These are phyloP conservation scores for Raphanus hybrid DNA, from an alignment of 441 rosid species.

Conservation along the genomic window DNA sequence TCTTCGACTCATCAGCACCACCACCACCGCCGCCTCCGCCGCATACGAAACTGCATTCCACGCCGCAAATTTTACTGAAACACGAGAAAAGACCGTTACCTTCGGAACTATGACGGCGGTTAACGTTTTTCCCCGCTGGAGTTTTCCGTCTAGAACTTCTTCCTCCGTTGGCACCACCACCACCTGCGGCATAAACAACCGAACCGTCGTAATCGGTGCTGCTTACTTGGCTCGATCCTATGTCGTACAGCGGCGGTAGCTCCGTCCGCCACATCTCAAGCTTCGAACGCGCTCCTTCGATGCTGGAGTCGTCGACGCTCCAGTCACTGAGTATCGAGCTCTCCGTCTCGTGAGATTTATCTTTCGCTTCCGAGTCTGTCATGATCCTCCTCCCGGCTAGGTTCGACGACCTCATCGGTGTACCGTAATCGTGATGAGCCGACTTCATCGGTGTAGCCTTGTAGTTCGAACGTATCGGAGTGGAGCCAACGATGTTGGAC, in stretches of 20 bases:
- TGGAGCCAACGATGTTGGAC: slow-evolving; percentile 4
- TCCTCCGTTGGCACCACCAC: slow-evolving; percentile 12
- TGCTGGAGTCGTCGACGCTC: slow-evolving; percentile 62
- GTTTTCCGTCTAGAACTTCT: slow-evolving; percentile 30
- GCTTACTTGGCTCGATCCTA: slow-evolving; percentile 43
- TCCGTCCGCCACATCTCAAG: slow-evolving; percentile 81
- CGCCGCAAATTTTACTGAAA: slow-evolving; percentile 72
- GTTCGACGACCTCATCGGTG: slow-evolving; percentile 27
- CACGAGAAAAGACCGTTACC: slow-evolving; percentile 65
- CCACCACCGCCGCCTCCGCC: slow-evolving; percentile 40
- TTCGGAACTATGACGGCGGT: slow-evolving; percentile 47
- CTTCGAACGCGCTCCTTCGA: slow-evolving; percentile 83
- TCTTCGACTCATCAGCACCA: slow-evolving; percentile 15
- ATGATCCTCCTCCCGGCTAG: slow-evolving; percentile 26
- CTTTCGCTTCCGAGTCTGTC: slow-evolving; percentile 70
- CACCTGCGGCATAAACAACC: slow-evolving; percentile 1
- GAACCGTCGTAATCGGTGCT: slow-evolving; percentile 17
- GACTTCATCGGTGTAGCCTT: slow-evolving; percentile 31
- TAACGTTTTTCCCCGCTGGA: slow-evolving; percentile 30
- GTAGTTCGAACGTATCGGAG: slow-evolving; percentile 37
- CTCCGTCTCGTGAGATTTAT: slow-evolving; percentile 47
- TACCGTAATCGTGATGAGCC: neutral
- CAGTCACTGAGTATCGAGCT: slow-evolving; percentile 56
- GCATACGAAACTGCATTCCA: slow-evolving; percentile 74
- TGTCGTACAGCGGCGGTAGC: slow-evolving; percentile 66